Base-by-base conservation (phyloP, 2,329 filamentous ascomycete species). In the Aspergillus latus region DNA sequence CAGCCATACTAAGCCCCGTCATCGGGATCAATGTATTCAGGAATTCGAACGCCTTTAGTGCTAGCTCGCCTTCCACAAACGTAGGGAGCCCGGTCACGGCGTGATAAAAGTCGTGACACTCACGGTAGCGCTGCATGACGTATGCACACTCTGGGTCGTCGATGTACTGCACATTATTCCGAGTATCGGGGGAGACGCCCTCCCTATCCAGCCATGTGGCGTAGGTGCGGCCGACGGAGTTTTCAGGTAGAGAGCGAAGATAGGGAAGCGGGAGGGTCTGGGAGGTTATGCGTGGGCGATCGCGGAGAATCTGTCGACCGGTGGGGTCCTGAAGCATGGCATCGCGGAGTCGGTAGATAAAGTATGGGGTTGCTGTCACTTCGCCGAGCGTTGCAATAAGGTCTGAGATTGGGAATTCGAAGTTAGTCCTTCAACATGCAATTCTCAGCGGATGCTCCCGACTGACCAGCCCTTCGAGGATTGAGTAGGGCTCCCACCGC, bases 101-200 rank as follows among this genome's bases (percentile, higher is more conserved):
- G 74, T 99, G 94, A 77, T 95, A 97, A 75, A 99, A 97, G 73
- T 99, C 94, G 74, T 99, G 94, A 64, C 89, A 96, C 76, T 99
- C 94, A 60, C 94, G 87, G 75, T 99, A 99, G 52, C 94, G 86
- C 79, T 97, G 94, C 89, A 99, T 95, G 15, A 97, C 94, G 77
- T 97, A 99, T 36, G 94, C 94, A 72, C 92, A 96, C 76, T 99
- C 94, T 65, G 89, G 87, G 70, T 97, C 88, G 73, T 97, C 92
- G 60, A 99, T 92, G 77, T 96, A 97, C 51, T 89, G 85, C 40
- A 99, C 94, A 1, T 75, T 72, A 40, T 88, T 80, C 46, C 94
- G 86, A 5, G 93, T 96, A 73, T 99, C 94, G 1, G 94, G 94
- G 7, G 89, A 89, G 11, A 99, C 93, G 59, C 90, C 90, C 74